phyloP scores from a whole-genome alignment of 345 rosid genomes.

The Toxicodendron radicans region DNA sequence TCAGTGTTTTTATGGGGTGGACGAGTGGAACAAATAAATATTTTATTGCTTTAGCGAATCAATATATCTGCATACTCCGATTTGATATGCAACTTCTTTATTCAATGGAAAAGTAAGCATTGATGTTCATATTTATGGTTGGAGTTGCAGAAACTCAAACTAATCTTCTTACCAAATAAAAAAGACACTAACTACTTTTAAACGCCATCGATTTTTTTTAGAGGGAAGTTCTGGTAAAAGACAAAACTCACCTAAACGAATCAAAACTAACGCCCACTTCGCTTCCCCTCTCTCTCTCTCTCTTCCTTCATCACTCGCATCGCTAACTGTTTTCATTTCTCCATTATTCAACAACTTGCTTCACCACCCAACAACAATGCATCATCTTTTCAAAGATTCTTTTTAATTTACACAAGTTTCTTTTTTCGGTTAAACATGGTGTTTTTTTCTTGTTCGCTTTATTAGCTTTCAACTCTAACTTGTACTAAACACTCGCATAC shows the following conservation, averaged over 20 bases:
- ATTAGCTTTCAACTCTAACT: not conserved
- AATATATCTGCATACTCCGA: too few species aligned
- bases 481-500: not conserved
- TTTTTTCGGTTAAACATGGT: not conserved
- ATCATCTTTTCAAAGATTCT: not conserved
- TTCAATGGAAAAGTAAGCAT: too few species aligned
- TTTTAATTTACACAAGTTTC: not conserved
- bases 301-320: not conserved
- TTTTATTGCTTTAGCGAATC: too few species aligned
- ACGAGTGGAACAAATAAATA: too few species aligned
- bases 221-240: slow-evolving; percentile 29
- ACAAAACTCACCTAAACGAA: slow-evolving; percentile 11
- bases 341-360: slow-evolving; percentile 9
- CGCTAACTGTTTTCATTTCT: not conserved
- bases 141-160: not conserved
- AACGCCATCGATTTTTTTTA: not conserved
- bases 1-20: too few species aligned
- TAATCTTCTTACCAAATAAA: not conserved
- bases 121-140: not conserved
- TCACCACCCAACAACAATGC: too few species aligned
- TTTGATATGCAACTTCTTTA: too few species aligned
- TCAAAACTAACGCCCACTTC: not conserved
- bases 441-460: not conserved
- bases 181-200: not conserved
- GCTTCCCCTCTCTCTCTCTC: not conserved